Evolutionary conservation across 116 monocot species (phyloP), one percentile per base, ranked within the genome.

Genomic region (Iris pallida): DNA sequence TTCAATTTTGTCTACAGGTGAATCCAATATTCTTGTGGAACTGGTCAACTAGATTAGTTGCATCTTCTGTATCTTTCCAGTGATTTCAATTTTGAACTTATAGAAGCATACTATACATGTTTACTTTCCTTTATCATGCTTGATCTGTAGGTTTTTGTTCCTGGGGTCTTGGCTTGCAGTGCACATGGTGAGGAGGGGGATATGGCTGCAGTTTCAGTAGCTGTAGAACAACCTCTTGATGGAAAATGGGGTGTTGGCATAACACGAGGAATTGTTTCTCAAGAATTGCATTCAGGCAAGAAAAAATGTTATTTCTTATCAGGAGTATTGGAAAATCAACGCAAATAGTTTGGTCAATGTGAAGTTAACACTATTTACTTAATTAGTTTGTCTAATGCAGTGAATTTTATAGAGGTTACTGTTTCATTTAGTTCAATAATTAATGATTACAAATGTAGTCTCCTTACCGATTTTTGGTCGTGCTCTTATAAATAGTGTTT

Each of bases 161-260:
- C 99, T 58, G 99, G 99, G 64, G 90, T 99, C 20, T 82, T 90
- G 73, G 99, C 99, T 67, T 99, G 99, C 70, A 99, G 99, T 84
- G 16, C 86, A 45, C 99, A 93, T 84, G 99, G 93, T 58, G 99
- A 99, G 56, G 86, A 88, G 55, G 99, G 99, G 45, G 99, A 93
- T 61, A 59, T 62, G 45, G 88, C 93, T 67, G 93, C 88, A 53
- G 86, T 99, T 65, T 90, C 99, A 63, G 90, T 88, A 58, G 99
- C 90, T 71, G 69, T 88, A 9, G 99, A 99, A 68, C 93, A 93
- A 46, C 82, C 61, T 71, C 55, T 69, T 80, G 80, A 88, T 61
- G 75, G 81, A 65, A 82, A 82, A 63, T 99, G 86, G 90, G 59
- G 76, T 80, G 64, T 88, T 78, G 88, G 88, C 45, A 81, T 99